Conservation (phyloP, 352 stramenopile genomes). For the Phytopythium mirpurense region DNA sequence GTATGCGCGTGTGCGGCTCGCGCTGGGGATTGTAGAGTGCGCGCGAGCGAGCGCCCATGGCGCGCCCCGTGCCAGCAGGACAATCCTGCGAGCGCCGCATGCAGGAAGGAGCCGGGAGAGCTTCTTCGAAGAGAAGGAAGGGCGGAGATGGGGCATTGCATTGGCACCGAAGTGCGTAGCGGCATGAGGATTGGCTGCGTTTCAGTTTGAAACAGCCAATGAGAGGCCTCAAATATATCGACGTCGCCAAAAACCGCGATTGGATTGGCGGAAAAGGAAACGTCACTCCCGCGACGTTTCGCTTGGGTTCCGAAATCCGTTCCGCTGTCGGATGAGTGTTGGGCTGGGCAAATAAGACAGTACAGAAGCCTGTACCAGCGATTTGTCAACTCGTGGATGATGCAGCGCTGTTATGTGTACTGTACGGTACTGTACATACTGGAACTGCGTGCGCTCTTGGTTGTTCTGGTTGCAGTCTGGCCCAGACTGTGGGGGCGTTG, state of each 20-base stretch:
- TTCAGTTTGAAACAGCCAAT: background rate
- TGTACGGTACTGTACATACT: too few species aligned
- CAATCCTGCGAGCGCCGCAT: background rate
- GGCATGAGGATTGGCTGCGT: background rate
- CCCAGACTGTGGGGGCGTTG: too few species aligned
- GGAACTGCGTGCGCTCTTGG: too few species aligned
- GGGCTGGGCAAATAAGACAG: too few species aligned
- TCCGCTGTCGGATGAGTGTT: too few species aligned
- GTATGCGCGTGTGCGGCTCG: background rate
- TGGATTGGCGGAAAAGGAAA: background rate
- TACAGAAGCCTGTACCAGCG: too few species aligned
- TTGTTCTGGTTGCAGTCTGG: too few species aligned
- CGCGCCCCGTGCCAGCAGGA: background rate
- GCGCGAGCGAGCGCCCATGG: too few species aligned
- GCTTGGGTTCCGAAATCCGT: too few species aligned
- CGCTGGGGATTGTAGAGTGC: background rate
- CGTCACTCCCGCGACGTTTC: background rate
- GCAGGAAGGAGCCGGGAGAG: background rate
- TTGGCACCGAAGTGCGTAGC: background rate
- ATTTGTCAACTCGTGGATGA: too few species aligned
- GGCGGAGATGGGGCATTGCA: background rate
- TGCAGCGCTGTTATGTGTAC: too few species aligned
- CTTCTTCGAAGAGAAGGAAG: constrained; percentile 3
- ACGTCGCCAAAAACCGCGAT: background rate
- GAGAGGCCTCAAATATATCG: background rate